A percentile compares a stretch with the other conserved stretches of the same genome.
phyloP scores from a whole-genome alignment of 768 basidiomycete species.

The Amanita jacksonii region DNA sequence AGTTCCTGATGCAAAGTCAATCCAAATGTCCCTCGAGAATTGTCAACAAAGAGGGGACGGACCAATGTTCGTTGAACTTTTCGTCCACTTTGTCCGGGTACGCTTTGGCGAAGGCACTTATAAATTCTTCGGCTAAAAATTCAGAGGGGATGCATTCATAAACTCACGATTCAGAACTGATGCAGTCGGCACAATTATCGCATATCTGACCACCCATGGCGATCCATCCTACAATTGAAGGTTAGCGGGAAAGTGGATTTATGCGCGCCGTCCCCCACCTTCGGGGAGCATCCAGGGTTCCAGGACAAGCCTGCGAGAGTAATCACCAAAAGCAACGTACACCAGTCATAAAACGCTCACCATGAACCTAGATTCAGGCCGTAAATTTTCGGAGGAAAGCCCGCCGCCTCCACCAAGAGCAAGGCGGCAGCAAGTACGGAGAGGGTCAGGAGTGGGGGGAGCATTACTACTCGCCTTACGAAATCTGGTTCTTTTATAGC shows the following conservation, averaged over 20 bases:
- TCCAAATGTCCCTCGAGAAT: neutral
- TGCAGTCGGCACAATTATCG: neutral
- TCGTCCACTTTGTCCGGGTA: neutral
- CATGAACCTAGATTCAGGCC: conserved; percentile 68
- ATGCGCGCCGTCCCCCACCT: conserved; percentile 24
- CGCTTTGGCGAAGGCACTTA: too few relatives aligned
- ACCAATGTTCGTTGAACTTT: conserved; percentile 57
- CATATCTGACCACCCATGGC: too few relatives aligned
- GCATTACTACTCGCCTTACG: too few relatives aligned
- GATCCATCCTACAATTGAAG: neutral
- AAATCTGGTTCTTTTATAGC: too few relatives aligned
- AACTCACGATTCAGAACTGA: neutral
- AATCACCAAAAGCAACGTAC: conserved; percentile 13
- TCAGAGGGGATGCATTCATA: neutral
- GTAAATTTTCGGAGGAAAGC: conserved; percentile 43
- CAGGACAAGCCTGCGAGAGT: conserved; percentile 49
- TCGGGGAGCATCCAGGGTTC: conserved; percentile 80
- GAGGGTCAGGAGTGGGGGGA: too few relatives aligned
- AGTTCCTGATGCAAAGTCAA: conserved; percentile 29
- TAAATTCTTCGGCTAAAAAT: too few relatives aligned
- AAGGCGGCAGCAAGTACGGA: too few relatives aligned
- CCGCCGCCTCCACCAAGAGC: too few relatives aligned
- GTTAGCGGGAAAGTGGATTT: neutral
- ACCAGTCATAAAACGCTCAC: conserved; percentile 30
- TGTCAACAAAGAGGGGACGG: neutral